phyloP scores from a whole-genome alignment of 352 stramenopile species.

The Pythium utonaiense region DNA sequence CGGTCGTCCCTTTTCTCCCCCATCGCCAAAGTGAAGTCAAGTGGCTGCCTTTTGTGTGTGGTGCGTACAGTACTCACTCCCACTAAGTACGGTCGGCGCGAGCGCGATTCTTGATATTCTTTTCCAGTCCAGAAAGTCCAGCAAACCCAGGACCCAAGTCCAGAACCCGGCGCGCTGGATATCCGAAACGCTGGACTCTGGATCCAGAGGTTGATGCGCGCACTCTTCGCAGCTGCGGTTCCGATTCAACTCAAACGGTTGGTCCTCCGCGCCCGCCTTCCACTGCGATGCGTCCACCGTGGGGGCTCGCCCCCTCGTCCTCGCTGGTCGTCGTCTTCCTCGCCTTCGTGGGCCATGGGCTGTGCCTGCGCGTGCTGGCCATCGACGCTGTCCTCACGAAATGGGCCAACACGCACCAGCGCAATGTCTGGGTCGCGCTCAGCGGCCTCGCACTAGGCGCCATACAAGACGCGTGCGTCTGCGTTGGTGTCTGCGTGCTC shows the following conservation, averaged over 20 bases:
- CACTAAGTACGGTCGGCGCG: constrained; percentile 5
- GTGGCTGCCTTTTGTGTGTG: constrained; percentile 3
- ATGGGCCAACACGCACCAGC: constrained; percentile 56
- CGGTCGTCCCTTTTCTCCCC: not conserved
- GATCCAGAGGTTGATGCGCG: not conserved
- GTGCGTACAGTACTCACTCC: not conserved
- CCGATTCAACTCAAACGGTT: not conserved
- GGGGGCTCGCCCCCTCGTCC: not conserved
- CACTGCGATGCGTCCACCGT: not conserved
- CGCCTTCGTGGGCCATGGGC: constrained; percentile 33
- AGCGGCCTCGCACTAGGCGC: constrained; percentile 37
- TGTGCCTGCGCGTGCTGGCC: constrained; percentile 29
- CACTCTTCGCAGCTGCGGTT: not conserved
- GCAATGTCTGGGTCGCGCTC: constrained; percentile 27
- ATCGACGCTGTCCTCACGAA: constrained; percentile 32
- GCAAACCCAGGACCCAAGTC: not conserved
- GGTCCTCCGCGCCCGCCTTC: not conserved
- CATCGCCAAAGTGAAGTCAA: constrained; percentile 1
- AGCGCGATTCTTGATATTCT: not conserved
- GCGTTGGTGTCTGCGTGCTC: constrained; percentile 19
- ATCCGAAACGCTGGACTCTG: not conserved
- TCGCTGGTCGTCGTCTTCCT: not conserved
- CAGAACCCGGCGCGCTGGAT: not conserved
- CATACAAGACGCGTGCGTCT: constrained; percentile 52
- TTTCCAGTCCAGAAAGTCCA: not conserved